Percentiles rank a stretch among this genome's conserved stretches.
Conservation (phyloP, 106 monocot species). For the Allium fistulosum region DNA sequence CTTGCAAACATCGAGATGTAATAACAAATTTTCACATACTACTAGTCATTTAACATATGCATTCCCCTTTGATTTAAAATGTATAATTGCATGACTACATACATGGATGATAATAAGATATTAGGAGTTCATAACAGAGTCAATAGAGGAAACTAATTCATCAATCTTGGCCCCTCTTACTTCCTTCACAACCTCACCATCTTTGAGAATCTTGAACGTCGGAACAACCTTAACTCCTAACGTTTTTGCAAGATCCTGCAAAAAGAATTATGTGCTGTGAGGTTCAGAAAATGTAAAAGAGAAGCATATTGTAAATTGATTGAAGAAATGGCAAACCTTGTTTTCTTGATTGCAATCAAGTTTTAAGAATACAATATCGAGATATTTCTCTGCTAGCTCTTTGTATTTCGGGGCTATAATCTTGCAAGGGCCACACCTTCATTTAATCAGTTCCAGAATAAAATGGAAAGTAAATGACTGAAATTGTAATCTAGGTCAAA, state of each 20-base stretch:
- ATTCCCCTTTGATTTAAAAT: background rate
- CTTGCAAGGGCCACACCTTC: slow-evolving; percentile 94
- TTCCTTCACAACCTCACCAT: slow-evolving; percentile 64
- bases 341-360: slow-evolving; percentile 92
- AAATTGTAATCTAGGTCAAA: too few relatives aligned
- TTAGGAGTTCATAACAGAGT: slow-evolving; percentile 25
- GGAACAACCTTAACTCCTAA: slow-evolving; percentile 73
- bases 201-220: slow-evolving; percentile 88
- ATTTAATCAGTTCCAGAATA: slow-evolving; percentile 5
- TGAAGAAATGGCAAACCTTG: slow-evolving; percentile 33
- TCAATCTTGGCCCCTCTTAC: slow-evolving; percentile 82
- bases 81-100: background rate
- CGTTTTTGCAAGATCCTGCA: slow-evolving; percentile 72
- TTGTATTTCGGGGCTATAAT: slow-evolving; percentile 69
- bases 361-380: slow-evolving; percentile 78
- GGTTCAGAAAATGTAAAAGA: background rate
- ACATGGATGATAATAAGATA: background rate
- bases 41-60: too few relatives aligned
- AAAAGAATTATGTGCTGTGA: background rate
- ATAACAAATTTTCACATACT: too few relatives aligned
- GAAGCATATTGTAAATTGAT: background rate
- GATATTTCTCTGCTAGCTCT: slow-evolving; percentile 57
- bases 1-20: too few relatives aligned
- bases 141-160: slow-evolving; percentile 59
- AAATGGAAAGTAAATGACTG: background rate